These are phyloP conservation scores for Phoma sp. DNA, from an alignment of 2,329 filamentous ascomycete genomes.

Conservation along the genomic window DNA sequence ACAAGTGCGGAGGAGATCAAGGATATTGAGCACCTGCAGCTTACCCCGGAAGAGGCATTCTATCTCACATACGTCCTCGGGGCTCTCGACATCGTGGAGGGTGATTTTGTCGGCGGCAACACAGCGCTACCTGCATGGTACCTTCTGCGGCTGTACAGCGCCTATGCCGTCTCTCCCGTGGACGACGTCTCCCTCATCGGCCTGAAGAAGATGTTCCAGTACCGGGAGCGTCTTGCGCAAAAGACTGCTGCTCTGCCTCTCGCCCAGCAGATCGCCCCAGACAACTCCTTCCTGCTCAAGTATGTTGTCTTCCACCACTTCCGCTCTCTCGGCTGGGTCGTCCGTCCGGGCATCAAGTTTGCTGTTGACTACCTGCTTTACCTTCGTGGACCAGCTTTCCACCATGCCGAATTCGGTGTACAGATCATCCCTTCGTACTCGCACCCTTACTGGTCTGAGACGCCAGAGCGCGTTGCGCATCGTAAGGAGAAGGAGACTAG, in stretches of 20 bases:
- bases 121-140: conserved; percentile 46
- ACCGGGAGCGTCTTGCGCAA: conserved; percentile 16
- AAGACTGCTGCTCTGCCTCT: conserved; percentile 12
- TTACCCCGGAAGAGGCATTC: conserved; percentile 89
- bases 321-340: conserved; percentile 92
- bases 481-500: conserved; percentile 58
- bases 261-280: conserved; percentile 62
- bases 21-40: conserved; percentile 82
- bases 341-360: conserved; percentile 91
- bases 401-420: conserved; percentile 91
- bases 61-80: conserved; percentile 86
- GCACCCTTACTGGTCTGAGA: conserved; percentile 70
- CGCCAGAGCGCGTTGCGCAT: conserved; percentile 54
- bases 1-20: conserved; percentile 23
- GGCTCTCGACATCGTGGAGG: conserved; percentile 68
- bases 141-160: conserved; percentile 64
- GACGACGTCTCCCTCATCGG: conserved; percentile 19
- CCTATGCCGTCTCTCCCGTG: conserved; percentile 68
- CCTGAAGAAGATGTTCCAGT: conserved; percentile 22
- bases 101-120: conserved; percentile 54
- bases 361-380: conserved; percentile 95
- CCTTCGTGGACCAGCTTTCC: conserved; percentile 88
- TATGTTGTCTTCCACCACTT: conserved; percentile 97
- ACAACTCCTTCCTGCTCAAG: conserved; percentile 83
- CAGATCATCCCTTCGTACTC: conserved; percentile 83